Evolutionary conservation across 495 filamentous ascomycete genomes (phyloP).

Genomic region (Ramalina peruviana): DNA sequence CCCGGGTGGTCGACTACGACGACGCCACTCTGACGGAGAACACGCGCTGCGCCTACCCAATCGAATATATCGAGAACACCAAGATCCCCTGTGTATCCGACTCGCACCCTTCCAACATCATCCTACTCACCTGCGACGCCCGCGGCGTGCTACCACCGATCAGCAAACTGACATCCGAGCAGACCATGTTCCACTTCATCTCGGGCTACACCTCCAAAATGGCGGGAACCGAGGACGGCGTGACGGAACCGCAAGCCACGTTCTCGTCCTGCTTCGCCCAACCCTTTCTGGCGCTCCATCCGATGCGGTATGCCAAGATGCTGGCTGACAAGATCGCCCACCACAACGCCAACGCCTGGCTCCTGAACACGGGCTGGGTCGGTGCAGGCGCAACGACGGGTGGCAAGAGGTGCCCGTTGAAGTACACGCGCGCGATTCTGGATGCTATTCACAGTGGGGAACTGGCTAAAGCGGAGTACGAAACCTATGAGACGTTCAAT

Average conservation of each 20-base stretch:
- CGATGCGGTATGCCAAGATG: constrained; percentile 98
- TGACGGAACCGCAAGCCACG: constrained; percentile 92
- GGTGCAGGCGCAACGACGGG: constrained; percentile 88
- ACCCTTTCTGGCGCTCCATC: constrained; percentile 96
- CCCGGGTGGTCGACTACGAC: constrained; percentile 86
- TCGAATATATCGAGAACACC: constrained; percentile 96
- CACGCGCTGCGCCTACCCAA: constrained; percentile 94
- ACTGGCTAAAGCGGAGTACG: constrained; percentile 80
- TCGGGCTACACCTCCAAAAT: constrained; percentile 99
- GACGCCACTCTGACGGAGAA: constrained; percentile 93
- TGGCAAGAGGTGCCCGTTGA: constrained; percentile 94
- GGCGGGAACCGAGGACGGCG: constrained; percentile 95
- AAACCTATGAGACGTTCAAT: constrained; percentile 94
- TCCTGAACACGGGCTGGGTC: constrained; percentile 98
- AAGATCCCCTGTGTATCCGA: constrained; percentile 87
- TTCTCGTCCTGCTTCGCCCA: constrained; percentile 99
- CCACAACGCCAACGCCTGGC: constrained; percentile 94
- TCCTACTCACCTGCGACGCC: constrained; percentile 94
- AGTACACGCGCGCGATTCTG: constrained; percentile 97
- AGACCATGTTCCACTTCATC: constrained; percentile 99
- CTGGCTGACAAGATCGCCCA: constrained; percentile 91
- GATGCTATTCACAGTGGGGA: constrained; percentile 95
- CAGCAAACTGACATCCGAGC: constrained; percentile 87
- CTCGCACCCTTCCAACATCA: constrained; percentile 90
- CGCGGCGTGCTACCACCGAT: constrained; percentile 95